Conservation (phyloP, 176 grass and related monocot genomes). For the Aegilops longissima region DNA sequence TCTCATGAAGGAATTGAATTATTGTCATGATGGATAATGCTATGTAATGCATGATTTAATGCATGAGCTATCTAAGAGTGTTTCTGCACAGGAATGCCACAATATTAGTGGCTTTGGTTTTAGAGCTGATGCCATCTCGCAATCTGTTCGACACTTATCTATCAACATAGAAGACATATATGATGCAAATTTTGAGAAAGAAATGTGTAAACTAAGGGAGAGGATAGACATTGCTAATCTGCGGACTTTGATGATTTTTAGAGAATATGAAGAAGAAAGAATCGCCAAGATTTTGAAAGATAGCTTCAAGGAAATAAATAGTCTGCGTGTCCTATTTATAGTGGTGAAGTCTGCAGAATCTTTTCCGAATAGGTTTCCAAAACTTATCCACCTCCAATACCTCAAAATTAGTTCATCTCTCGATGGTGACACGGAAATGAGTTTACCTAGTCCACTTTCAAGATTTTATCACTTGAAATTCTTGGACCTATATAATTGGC, state of each 20-base stretch:
- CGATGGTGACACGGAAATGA: fast-evolving
- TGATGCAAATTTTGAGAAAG: neutral
- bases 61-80: neutral
- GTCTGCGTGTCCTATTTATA: neutral
- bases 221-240: neutral
- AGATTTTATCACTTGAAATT: no score
- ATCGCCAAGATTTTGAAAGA: neutral
- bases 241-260: neutral
- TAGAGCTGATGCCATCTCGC: neutral
- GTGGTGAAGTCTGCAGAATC: neutral
- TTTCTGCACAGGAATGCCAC: neutral
- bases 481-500: no score
- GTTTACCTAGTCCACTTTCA: neutral
- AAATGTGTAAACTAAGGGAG: neutral
- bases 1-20: neutral
- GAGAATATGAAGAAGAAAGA: neutral
- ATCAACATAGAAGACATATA: neutral
- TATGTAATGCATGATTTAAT: neutral
- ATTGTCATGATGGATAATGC: no score
- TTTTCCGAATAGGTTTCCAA: neutral
- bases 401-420: neutral
- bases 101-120: neutral
- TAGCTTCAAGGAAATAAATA: neutral
- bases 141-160: neutral
- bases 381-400: neutral